Base-by-base conservation (phyloP, 2,329 filamentous ascomycete species). In the Pseudogymnoascus sp. region DNA sequence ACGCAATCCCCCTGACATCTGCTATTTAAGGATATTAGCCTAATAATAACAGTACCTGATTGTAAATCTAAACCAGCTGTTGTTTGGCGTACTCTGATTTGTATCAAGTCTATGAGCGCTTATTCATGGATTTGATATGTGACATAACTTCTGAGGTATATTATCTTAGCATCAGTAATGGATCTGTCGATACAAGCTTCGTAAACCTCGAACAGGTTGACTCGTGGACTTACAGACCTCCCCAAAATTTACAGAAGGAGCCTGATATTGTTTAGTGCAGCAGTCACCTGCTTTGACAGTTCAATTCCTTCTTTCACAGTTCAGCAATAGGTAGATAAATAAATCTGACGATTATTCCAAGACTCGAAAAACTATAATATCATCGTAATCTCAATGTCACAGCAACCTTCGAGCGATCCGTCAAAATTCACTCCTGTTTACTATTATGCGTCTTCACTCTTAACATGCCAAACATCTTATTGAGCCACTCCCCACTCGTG, bases 21-120 rank as follows among this genome's bases (percentile, higher is more conserved):
- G 37, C 37, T 16, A 40, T 40, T 40, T 16, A 40, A 8, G 37
- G 37, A 40, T 40, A 16, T 40, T 16, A 40, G 83, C 14, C 36
- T 14, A 37, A 37, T 37, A 37, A 37, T 37, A 37, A 37, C 12
- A 37, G 36, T 37, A n/a, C 36, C 36, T n/a, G 36, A n/a, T 37
- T 37, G 14, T 16, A 16, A 39, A 39, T 39, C 37, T 39, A 16
- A 39, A 39, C n/a, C 14, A 39, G 14, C 37, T 39, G 6, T 16
- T 39, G 6, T 39, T n/a, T 14, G 2, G 37, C 14, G 14, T 39
- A 16, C 14, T 16, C 37, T 39, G n/a, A 8, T 39, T 16, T 16
- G 14, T 39, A 39, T 16, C 5, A n/a, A 39, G 37, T 16, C 37
- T 16, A 16, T 39, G 2, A 7, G 37, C n/a, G 37, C 37, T 39